A percentile compares a stretch with the other conserved stretches of the same genome.
Conservation (phyloP, 2,329 filamentous ascomycete genomes). For the Fusarium sp. region DNA sequence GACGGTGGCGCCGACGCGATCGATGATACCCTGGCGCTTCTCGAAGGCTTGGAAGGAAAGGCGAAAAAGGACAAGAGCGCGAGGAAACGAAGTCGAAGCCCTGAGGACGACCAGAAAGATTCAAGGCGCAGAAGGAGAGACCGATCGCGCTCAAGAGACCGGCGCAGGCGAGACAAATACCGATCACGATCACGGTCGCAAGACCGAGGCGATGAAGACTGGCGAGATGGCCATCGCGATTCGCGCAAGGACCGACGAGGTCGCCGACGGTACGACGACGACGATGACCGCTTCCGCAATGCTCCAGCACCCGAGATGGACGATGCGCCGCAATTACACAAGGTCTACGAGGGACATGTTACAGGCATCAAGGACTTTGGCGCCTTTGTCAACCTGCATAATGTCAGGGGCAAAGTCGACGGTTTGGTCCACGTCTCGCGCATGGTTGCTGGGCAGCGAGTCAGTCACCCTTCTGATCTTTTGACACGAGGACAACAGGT, state of each 20-base stretch:
- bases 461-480: constrained; percentile 92
- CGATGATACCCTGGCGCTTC: constrained; percentile 90
- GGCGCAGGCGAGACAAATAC: constrained; percentile 50
- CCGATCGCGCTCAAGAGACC: constrained; percentile 57
- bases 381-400: constrained; percentile 91
- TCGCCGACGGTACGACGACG: constrained; percentile 55
- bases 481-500: constrained; percentile 84
- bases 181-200: constrained; percentile 54
- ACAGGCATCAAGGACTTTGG: constrained; percentile 97
- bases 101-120: constrained; percentile 59
- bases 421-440: constrained; percentile 94
- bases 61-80: constrained; percentile 61
- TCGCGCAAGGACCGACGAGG: constrained; percentile 50
- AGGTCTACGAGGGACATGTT: constrained; percentile 90
- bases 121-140: constrained; percentile 55
- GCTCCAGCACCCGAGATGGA: constrained; percentile 82
- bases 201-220: constrained; percentile 60
- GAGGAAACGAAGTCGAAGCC: constrained; percentile 71
- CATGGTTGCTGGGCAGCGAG: constrained; percentile 83
- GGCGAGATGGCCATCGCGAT: constrained; percentile 50
- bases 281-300: constrained; percentile 70
- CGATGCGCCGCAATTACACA: constrained; percentile 82
- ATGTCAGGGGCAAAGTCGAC: constrained; percentile 88
- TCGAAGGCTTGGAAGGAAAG: constrained; percentile 87
- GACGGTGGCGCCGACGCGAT: constrained; percentile 71